These are phyloP conservation scores for Lentinula edodes DNA, from an alignment of 768 basidiomycete species.

Conservation along the genomic window DNA sequence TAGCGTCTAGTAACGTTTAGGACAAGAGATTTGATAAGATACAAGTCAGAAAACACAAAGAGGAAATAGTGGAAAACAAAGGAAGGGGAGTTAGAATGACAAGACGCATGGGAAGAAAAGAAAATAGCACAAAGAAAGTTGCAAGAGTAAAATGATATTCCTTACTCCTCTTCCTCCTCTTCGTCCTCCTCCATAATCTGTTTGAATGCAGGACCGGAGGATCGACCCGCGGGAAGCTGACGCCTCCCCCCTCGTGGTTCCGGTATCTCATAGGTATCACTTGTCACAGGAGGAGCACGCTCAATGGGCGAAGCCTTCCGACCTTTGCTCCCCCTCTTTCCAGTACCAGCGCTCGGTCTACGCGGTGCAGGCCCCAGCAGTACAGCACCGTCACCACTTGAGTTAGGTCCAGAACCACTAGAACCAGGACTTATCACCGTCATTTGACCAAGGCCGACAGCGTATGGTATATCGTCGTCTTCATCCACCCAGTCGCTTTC, in stretches of 20 bases:
- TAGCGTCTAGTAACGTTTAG: too few species aligned
- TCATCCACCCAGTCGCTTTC: constrained; percentile 89
- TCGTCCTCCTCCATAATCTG: constrained; percentile 85
- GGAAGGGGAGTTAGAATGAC: not conserved
- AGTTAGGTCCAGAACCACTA: not conserved
- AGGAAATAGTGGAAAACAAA: not conserved
- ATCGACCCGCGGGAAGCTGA: constrained; percentile 60
- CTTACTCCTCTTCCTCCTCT: constrained; percentile 62
- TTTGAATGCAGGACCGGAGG: constrained; percentile 61
- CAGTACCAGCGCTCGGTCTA: constrained; percentile 29
- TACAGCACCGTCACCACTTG: constrained; percentile 28
- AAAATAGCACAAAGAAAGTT: constrained; percentile 7
- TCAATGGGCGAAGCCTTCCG: constrained; percentile 46
- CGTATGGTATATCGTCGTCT: constrained; percentile 74
- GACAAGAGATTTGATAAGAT: not conserved
- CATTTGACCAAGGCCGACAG: constrained; percentile 74
- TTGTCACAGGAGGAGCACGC: constrained; percentile 53
- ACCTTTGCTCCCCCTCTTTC: constrained; percentile 27
- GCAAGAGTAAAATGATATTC: not conserved
- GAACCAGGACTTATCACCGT: constrained; percentile 18
- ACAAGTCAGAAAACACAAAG: not conserved
- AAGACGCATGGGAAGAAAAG: constrained; percentile 4
- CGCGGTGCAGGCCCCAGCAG: constrained; percentile 50
- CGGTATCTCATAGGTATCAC: constrained; percentile 44
- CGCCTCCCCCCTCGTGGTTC: constrained; percentile 55